A percentile compares a stretch with the other conserved stretches of the same genome.
These are phyloP conservation scores for Dictyostelium purpureum DNA, from an alignment of 78 protist species.

Conservation along the genomic window DNA sequence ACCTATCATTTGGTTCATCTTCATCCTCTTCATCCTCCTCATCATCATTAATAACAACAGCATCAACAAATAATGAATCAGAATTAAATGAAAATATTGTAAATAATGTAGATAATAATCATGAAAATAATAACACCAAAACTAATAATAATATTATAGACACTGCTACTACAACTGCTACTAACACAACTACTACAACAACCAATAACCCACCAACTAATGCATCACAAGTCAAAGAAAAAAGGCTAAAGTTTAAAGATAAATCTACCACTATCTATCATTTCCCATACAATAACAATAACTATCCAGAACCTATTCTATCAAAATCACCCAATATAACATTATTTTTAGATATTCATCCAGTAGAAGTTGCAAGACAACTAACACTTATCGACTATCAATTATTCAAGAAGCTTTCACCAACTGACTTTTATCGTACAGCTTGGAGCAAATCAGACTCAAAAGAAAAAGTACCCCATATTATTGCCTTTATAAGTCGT, in stretches of 20 bases:
- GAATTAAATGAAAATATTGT: neutral
- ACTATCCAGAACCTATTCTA: constrained; percentile 53
- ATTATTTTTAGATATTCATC: constrained; percentile 45
- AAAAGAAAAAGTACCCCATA: constrained; percentile 42
- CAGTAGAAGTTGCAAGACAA: constrained; percentile 70
- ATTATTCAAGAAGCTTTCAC: constrained; percentile 44
- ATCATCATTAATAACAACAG: neutral
- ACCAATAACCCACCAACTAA: neutral
- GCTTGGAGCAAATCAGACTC: constrained; percentile 68
- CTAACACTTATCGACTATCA: constrained; percentile 67
- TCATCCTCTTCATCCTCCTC: neutral
- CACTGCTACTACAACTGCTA: neutral
- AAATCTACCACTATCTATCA: constrained; percentile 37
- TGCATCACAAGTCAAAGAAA: neutral
- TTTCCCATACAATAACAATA: constrained; percentile 10
- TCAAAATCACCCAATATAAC: constrained; percentile 34
- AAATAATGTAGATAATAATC: neutral
- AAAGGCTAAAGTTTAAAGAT: constrained; percentile 5
- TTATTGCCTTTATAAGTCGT: constrained; percentile 47
- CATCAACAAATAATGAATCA: no score
- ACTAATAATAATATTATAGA: no score
- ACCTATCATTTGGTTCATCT: neutral
- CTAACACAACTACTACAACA: neutral
- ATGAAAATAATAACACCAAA: neutral
- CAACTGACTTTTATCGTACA: constrained; percentile 49